Base-by-base conservation (phyloP, 306 rosid species). In the Rosa multiflora region DNA sequence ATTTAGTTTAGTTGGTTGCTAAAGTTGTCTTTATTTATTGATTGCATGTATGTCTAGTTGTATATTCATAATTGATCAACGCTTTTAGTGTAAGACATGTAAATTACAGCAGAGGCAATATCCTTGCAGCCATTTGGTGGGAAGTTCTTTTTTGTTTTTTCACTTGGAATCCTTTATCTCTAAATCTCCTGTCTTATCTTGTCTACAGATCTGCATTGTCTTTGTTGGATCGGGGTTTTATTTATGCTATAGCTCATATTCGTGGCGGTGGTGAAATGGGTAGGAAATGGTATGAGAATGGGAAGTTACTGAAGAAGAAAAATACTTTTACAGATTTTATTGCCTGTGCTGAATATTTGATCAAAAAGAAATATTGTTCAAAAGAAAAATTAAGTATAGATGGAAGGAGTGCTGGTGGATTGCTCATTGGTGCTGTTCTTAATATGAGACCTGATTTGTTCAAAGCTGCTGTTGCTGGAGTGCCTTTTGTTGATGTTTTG, bases 211-310 rank as follows among this genome's bases (percentile, higher is more conserved):
- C 9, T 92, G 94, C 78, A 1, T 91, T 94, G 56, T 92, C 99
- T 76, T 83, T 94, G 88, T 84, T 94, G 84, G 95, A 94, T 79
- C 90, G 92, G 51, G 99, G 97, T 76, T 92, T 92, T 74, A 82
- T 92, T 81, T 95, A 77, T 91, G 97, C 87, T 76, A 92, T 95
- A 77, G 97, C 97, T 85, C 98, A 95, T 81, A 77, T 95, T 74
- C 97, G 95, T 67, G 99, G 99, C 40, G 99, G 99, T 80, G 97
- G 97, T 81, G 99, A 95, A 83, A 91, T 92, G 97, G 99, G 99
- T 80, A 92, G 99, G 85, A 91, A 86, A 88, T 95, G 99, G 97
- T 95, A 95, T 77, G 98, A 92, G 89, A 88, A 91, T 82, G 99
- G 99, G 84, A 95, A 95, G 85, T 79, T 91, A 26, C 75, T 92